Conservation (phyloP, 768 basidiomycete genomes). For the Tulasnella sp. region DNA sequence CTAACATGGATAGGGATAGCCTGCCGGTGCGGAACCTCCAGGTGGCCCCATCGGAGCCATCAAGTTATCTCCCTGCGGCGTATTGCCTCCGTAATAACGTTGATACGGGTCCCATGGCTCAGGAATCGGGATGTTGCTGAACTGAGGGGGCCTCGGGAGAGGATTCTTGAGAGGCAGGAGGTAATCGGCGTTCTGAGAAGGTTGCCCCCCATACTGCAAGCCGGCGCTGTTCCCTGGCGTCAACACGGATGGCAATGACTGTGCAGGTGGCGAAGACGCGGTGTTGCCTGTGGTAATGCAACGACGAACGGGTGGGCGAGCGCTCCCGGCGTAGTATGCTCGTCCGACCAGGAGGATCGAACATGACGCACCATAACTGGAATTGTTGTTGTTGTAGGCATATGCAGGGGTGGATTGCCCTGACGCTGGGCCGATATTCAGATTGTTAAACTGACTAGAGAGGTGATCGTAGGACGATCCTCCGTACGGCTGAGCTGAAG, state of each 20-base stretch:
- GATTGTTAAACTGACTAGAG: neutral
- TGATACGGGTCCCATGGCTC: neutral
- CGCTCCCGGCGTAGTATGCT: neutral
- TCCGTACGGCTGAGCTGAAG: neutral
- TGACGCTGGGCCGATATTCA: neutral
- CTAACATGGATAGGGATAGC: neutral
- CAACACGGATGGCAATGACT: neutral
- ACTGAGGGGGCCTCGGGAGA: neutral
- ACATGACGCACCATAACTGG: neutral
- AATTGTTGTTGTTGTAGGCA: neutral
- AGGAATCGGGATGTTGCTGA: neutral
- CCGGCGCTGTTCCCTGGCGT: slow-evolving; percentile 1
- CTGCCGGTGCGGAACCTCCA: neutral
- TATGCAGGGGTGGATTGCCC: neutral
- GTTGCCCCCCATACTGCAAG: neutral
- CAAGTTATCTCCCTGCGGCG: neutral
- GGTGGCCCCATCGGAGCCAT: neutral
- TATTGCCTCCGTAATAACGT: neutral
- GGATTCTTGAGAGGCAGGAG: slow-evolving; percentile 7
- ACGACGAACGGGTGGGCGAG: neutral
- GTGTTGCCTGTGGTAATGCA: neutral
- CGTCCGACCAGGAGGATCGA: neutral
- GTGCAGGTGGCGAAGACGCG: neutral
- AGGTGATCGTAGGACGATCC: neutral
- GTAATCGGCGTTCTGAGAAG: neutral